Base-by-base conservation (phyloP, 2,329 filamentous ascomycete genomes). In the Ophiocordyceps robertsii region DNA sequence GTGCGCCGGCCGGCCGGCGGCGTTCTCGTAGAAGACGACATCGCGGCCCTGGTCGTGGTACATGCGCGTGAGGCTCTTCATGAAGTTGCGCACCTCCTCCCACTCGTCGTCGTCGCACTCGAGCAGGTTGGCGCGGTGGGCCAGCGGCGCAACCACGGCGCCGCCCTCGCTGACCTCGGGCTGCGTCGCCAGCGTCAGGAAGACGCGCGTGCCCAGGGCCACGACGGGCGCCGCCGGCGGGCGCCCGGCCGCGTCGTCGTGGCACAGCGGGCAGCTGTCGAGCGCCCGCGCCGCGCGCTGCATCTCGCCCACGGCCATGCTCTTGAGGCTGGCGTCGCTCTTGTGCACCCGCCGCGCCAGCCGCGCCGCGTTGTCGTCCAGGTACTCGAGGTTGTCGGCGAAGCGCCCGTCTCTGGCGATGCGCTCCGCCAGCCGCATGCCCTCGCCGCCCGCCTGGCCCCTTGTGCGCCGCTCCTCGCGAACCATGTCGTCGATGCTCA, bases 51-150 rank as follows among this genome's bases (percentile, higher is more conserved):
- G 87, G 37, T 89, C 84, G 64, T 94, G 87, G 63, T 96, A 98
- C 77, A 95, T 83, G 37, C 90, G 80, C 5, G 84, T 95, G 17
- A 98, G 72, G 45, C 79, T 84, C 67, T 98, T 98, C 90, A 96
- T 96, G 58, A 98, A 98, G 61, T 98, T 98, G 51, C 92, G 84
- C 6, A 98, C 82, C 63, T 98, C 92, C 58, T 98, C 92, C 93
- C 93, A 98, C 60, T 98, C 92, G 57, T 98, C 92, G 56, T 98
- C 90, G 61, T 96, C 90, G 61, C 92, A 98, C 61, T 95, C 90
- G n/a, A 98, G 69, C 0, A 98, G 76, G 59, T 96, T 98, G 21
- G 72, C 79, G 41, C 82, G 81, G 59, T 98, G 92, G 51, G 88
- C 77, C 19, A 92, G 78, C 6, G 92, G 92, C 3, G 89, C 87